Evolutionary conservation across 768 basidiomycete species (phyloP).

Genomic region (Favolaschia claudopus): DNA sequence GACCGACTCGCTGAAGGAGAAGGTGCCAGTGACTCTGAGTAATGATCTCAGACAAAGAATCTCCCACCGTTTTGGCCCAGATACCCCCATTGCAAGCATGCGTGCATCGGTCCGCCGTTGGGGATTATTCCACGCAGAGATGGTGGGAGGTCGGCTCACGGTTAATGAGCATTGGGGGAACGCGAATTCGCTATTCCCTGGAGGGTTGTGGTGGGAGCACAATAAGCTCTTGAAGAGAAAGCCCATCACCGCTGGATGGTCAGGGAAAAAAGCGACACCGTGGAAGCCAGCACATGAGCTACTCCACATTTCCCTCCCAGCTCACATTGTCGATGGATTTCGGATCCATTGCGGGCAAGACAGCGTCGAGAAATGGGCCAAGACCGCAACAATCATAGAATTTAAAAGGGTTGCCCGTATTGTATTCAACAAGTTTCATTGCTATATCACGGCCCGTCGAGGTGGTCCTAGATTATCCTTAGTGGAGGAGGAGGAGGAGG

Average conservation of each 20-base stretch:
- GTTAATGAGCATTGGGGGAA: constrained; percentile 38
- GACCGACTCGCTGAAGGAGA: constrained; percentile 20
- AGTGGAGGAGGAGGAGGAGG: too few species aligned
- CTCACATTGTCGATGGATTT: constrained; percentile 23
- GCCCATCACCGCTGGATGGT: constrained; percentile 5
- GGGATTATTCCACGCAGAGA: constrained; percentile 35
- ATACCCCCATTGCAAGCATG: not conserved
- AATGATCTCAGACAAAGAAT: not conserved
- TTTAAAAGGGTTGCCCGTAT: constrained; percentile 10
- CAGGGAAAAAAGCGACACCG: constrained; percentile 1
- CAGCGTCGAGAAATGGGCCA: constrained; percentile 16
- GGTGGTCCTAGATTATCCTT: too few species aligned
- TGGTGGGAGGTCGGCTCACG: constrained; percentile 27
- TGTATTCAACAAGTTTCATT: constrained; percentile 15
- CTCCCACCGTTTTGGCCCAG: constrained; percentile 22
- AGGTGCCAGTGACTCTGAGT: constrained; percentile 22
- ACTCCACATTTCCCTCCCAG: too few species aligned
- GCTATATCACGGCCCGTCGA: too few species aligned
- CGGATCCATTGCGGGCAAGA: constrained; percentile 11
- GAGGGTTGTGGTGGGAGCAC: constrained; percentile 19
- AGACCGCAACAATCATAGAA: constrained; percentile 3
- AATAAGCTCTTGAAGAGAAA: constrained; percentile 16
- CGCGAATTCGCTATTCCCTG: constrained; percentile 30
- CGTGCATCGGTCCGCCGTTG: constrained; percentile 12
- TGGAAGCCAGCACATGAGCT: constrained; percentile 18